phyloP scores from a whole-genome alignment of 345 rosid genomes.

The Adansonia digitata region DNA sequence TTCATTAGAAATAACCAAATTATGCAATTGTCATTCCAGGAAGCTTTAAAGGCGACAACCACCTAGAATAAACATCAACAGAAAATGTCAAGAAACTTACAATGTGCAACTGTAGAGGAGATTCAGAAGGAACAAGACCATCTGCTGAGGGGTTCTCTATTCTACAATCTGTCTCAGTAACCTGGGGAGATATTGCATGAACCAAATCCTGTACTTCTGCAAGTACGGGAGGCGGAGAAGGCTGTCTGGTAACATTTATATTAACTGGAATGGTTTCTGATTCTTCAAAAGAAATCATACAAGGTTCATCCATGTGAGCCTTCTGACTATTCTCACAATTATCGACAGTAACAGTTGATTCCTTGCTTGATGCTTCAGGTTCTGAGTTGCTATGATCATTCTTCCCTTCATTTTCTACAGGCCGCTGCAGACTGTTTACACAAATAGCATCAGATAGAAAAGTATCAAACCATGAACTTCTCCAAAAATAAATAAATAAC shows the following conservation, averaged over 20 bases:
- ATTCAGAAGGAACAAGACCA: conserved; percentile 47
- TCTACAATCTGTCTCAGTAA: conserved; percentile 36
- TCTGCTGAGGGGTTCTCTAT: conserved; percentile 51
- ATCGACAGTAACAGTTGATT: conserved; percentile 28
- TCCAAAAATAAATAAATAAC: not conserved
- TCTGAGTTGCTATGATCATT: conserved; percentile 30
- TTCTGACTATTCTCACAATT: conserved; percentile 34
- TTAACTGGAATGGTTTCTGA: conserved; percentile 39
- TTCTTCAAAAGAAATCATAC: conserved; percentile 88
- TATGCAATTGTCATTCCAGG: not conserved
- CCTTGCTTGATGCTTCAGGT: conserved; percentile 38
- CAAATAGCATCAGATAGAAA: conserved; percentile 20
- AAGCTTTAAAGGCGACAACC: not conserved
- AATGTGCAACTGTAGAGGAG: conserved; percentile 86
- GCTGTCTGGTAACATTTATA: conserved; percentile 60
- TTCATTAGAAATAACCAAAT: not conserved
- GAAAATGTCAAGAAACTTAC: conserved; percentile 42
- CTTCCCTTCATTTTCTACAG: conserved; percentile 35
- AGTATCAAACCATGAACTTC: conserved; percentile 11
- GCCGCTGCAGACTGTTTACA: conserved; percentile 42
- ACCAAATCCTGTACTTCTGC: conserved; percentile 86
- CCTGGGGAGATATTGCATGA: conserved; percentile 45
- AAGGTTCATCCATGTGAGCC: conserved; percentile 46
- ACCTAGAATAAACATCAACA: not conserved
- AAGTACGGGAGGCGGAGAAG: conserved; percentile 93